phyloP scores from a whole-genome alignment of 1,139 yeast genomes.

The Protomyces arabidopsidicola region DNA sequence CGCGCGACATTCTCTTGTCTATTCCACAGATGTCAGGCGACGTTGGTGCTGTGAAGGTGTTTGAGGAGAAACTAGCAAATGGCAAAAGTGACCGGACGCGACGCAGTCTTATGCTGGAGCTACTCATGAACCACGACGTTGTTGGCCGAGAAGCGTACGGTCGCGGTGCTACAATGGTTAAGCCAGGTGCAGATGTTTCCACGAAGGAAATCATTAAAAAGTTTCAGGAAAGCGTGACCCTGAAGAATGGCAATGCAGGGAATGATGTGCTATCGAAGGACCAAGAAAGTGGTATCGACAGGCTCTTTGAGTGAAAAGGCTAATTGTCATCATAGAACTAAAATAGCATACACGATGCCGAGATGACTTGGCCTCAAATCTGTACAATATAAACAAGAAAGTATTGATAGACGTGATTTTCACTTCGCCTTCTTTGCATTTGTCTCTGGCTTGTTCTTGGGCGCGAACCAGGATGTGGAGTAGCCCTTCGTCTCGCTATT shows the following conservation, averaged over 20 bases:
- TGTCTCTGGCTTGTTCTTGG: conserved; percentile 1
- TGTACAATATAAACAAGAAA: neutral
- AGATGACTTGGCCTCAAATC: neutral
- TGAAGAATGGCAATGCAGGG: conserved; percentile 11
- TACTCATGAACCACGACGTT: conserved; percentile 14
- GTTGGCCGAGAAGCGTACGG: conserved; percentile 26
- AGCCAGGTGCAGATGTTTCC: conserved; percentile 17
- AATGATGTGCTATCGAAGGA: conserved; percentile 14
- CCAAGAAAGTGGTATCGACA: conserved; percentile 25
- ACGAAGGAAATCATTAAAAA: conserved; percentile 25
- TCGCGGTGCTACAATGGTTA: conserved; percentile 4
- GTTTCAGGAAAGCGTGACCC: conserved; percentile 16
- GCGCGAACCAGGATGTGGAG: neutral
- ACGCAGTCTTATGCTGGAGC: conserved; percentile 16
- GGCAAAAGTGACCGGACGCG: conserved; percentile 12
- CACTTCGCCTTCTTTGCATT: neutral
- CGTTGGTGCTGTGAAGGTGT: conserved; percentile 17
- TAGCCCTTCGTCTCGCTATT: conserved; percentile 1
- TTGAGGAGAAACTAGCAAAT: conserved; percentile 13
- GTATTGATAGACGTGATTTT: neutral
- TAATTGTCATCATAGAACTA: neutral
- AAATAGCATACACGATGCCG: neutral
- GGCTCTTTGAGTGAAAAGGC: conserved; percentile 4
- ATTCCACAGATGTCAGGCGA: conserved; percentile 22
- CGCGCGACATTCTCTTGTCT: conserved; percentile 24